These are phyloP conservation scores for Luffa aegyptiaca DNA, from an alignment of 306 rosid genomes.

Conservation along the genomic window DNA sequence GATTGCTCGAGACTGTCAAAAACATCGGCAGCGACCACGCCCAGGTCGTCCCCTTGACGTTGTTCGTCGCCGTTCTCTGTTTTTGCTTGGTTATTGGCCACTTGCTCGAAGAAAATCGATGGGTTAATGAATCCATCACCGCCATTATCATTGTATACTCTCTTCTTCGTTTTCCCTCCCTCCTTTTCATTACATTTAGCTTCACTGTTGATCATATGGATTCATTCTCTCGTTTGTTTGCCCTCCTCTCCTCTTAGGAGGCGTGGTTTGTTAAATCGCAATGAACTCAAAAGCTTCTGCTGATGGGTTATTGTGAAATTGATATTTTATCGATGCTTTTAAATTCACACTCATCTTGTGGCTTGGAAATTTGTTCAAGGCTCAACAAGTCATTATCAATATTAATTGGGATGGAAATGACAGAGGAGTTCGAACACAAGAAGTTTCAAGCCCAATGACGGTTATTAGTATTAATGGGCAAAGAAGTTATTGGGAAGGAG, in stretches of 20 bases:
- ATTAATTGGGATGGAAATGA: background rate
- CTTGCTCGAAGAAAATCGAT: constrained; percentile 60
- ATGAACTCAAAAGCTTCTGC: background rate
- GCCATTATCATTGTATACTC: constrained; percentile 57
- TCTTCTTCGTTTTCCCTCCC: background rate
- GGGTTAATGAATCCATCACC: constrained; percentile 83
- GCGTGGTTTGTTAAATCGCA: background rate
- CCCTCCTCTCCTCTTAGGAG: background rate
- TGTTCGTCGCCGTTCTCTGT: constrained; percentile 73
- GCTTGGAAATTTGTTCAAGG: background rate
- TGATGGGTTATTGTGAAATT: background rate
- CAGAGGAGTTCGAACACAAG: background rate
- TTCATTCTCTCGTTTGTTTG: background rate
- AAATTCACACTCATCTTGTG: background rate
- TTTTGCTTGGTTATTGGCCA: constrained; percentile 64
- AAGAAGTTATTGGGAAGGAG: background rate
- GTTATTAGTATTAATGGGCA: background rate
- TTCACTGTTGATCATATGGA: background rate
- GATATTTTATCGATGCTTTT: background rate
- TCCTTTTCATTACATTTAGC: background rate
- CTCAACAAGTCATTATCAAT: too few species aligned
- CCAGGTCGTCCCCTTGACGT: constrained; percentile 51
- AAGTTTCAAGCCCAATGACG: background rate
- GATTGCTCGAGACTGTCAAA: background rate
- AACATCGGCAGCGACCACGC: constrained; percentile 46